Conservation (phyloP, 768 basidiomycete species). For the Phlebiopsis flavidoalba region DNA sequence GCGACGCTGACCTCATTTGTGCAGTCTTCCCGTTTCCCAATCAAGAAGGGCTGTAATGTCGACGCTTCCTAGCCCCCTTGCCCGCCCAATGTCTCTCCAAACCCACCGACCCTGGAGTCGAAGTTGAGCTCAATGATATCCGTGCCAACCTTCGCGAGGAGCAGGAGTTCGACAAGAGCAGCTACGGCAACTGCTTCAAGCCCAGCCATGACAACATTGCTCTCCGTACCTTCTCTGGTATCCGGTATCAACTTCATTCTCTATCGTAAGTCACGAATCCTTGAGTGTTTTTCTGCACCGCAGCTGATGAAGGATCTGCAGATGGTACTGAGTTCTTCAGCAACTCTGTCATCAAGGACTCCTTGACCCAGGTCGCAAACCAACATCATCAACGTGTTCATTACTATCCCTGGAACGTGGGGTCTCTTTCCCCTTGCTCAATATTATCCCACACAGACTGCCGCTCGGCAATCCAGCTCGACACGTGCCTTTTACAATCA, state of each 20-base stretch:
- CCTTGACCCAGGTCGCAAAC: conserved; percentile 58
- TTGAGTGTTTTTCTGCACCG: too few species aligned
- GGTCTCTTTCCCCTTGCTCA: too few species aligned
- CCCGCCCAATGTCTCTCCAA: conserved; percentile 57
- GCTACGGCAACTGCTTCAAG: conserved; percentile 63
- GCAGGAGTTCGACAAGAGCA: too few species aligned
- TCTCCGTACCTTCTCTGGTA: conserved; percentile 78
- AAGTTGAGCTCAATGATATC: conserved; percentile 48
- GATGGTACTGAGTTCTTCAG: conserved; percentile 45
- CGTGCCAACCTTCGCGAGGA: conserved; percentile 53
- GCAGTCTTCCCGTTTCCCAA: conserved; percentile 71
- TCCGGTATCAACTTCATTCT: conserved; percentile 73
- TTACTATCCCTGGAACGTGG: conserved; percentile 79
- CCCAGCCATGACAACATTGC: conserved; percentile 51
- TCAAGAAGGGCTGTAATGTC: conserved; percentile 60
- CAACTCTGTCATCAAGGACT: conserved; percentile 37
- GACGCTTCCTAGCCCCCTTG: conserved; percentile 54
- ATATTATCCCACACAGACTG: too few species aligned
- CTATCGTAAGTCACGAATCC: conserved; percentile 28
- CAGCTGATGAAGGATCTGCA: too few species aligned
- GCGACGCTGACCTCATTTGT: conserved; percentile 5
- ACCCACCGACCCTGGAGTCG: conserved; percentile 46
- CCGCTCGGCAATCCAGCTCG: too few species aligned
- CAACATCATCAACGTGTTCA: conserved; percentile 71
- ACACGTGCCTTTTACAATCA: too few species aligned